These are phyloP conservation scores for Trichoderma sp. DNA, from an alignment of 2,329 filamentous ascomycete species.

Conservation along the genomic window DNA sequence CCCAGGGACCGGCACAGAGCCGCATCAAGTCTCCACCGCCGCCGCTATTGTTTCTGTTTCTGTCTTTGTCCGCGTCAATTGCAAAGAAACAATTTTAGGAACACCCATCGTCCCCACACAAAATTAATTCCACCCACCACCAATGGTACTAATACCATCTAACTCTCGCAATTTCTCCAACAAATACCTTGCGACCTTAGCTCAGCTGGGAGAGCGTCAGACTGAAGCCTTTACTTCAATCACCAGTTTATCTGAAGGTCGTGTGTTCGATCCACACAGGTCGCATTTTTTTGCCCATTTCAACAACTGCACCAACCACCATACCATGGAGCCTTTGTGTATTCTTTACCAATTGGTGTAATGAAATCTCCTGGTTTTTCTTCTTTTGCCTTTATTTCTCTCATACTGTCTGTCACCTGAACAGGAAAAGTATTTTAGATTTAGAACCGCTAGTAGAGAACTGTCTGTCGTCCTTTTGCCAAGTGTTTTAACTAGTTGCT, in stretches of 20 bases:
- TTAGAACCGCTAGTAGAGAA: neutral
- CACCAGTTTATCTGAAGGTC: conserved; percentile 32
- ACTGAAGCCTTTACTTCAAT: conserved; percentile 31
- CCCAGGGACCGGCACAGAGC: conserved; percentile 1
- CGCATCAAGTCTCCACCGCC: neutral
- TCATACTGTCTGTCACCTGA: too few species aligned
- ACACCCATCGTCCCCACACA: neutral
- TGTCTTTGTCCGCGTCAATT: neutral
- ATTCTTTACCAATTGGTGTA: neutral
- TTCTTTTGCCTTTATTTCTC: neutral
- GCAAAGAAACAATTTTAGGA: neutral
- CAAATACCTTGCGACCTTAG: conserved; percentile 29
- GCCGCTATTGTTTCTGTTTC: neutral
- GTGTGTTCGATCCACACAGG: conserved; percentile 33
- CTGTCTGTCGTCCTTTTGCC: neutral
- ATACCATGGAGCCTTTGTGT: neutral
- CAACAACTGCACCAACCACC: neutral
- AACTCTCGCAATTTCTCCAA: neutral
- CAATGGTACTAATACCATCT: neutral
- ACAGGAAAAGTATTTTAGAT: neutral
- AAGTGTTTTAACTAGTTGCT: too few species aligned
- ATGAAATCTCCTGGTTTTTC: neutral
- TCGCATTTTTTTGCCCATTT: conserved; percentile 25
- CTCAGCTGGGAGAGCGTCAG: conserved; percentile 33
- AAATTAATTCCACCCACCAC: neutral